Conservation (phyloP, 2,329 filamentous ascomycete species). For the Diaporthe caulivora region DNA sequence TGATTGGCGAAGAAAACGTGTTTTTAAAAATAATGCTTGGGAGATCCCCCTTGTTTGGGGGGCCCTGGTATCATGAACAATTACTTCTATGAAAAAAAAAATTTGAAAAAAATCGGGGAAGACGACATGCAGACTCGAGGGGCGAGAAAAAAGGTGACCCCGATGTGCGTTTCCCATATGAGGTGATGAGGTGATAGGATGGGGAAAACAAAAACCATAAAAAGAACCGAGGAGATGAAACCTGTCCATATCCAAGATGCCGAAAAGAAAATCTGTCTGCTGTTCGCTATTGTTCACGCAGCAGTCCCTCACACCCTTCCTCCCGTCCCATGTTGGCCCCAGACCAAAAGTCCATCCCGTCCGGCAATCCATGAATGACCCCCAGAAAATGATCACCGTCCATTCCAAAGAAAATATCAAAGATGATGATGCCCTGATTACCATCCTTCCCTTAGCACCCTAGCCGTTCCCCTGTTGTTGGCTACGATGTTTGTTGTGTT, state of each 20-base stretch:
- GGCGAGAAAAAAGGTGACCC: conserved; percentile 1
- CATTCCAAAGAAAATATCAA: neutral
- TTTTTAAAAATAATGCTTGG: conserved; percentile 32
- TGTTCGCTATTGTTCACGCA: conserved; percentile 19
- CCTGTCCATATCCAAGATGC: conserved; percentile 22
- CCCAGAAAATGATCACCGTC: neutral
- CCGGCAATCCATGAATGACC: conserved; percentile 2
- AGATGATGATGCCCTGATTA: conserved; percentile 10
- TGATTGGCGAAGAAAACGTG: conserved; percentile 1
- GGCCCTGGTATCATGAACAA: conserved; percentile 40
- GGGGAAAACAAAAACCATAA: conserved; percentile 36
- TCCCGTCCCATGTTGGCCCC: conserved; percentile 8
- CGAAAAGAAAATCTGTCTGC: conserved; percentile 23
- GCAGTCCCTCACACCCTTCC: neutral
- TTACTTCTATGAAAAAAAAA: conserved; percentile 31
- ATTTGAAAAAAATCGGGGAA: neutral
- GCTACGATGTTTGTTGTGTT: conserved; percentile 20
- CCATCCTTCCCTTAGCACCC: conserved; percentile 26
- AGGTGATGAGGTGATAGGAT: neutral
- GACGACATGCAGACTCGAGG: conserved; percentile 21
- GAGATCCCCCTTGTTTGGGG: conserved; percentile 28
- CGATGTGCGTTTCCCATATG: conserved; percentile 20
- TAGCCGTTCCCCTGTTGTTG: conserved; percentile 29
- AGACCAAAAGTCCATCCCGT: conserved; percentile 1
- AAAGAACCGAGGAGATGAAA: conserved; percentile 40